These are phyloP conservation scores for Hibiscus mutabilis DNA, from an alignment of 345 rosid species.

Conservation along the genomic window DNA sequence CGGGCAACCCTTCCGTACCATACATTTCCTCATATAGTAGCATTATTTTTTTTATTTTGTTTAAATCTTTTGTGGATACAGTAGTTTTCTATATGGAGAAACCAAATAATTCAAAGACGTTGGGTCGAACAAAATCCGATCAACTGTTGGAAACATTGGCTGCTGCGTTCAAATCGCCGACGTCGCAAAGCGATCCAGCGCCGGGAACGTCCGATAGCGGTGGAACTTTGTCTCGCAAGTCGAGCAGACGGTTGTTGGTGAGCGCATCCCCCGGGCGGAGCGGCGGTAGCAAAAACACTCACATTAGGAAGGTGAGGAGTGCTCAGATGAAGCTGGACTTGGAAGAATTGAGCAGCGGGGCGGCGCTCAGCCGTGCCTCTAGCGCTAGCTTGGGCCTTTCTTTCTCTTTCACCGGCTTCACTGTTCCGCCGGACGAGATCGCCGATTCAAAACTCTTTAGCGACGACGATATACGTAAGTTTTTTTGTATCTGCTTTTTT, in stretches of 20 bases:
- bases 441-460: constrained; percentile 74
- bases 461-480: constrained; percentile 87
- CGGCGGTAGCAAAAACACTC: constrained; percentile 42
- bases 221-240: constrained; percentile 52
- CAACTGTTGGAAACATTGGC: constrained; percentile 66
- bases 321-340: constrained; percentile 68
- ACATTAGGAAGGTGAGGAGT: constrained; percentile 85
- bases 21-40: neutral
- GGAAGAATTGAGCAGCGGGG: constrained; percentile 78
- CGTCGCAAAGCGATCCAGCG: constrained; percentile 19
- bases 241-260: constrained; percentile 53
- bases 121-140: constrained; percentile 76
- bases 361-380: constrained; percentile 89
- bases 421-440: constrained; percentile 72
- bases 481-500: neutral
- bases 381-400: constrained; percentile 91
- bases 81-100: constrained; percentile 36
- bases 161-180: constrained; percentile 65
- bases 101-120: constrained; percentile 32
- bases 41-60: neutral
- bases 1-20: neutral
- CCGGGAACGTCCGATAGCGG: constrained; percentile 25
- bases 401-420: constrained; percentile 92
- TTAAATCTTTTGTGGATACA: neutral
- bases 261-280: constrained; percentile 63